phyloP scores from a whole-genome alignment of 2,329 filamentous ascomycete species.

The Bipolaris gigantea region DNA sequence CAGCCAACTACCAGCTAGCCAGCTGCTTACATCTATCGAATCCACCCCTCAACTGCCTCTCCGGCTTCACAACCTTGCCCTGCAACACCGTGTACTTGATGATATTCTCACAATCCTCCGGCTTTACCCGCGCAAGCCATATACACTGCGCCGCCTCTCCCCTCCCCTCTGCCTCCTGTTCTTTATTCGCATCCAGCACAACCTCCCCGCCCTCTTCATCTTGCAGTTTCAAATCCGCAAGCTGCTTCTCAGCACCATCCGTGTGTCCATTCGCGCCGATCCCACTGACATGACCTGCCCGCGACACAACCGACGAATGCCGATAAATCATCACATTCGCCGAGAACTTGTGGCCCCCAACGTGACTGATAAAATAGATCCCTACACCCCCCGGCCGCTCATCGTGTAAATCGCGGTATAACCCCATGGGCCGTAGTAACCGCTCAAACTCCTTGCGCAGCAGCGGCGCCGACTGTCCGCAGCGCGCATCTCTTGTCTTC shows the following conservation, averaged over 20 bases:
- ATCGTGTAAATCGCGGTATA: conserved; percentile 87
- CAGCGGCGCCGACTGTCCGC: conserved; percentile 89
- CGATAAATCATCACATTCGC: conserved; percentile 95
- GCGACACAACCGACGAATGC: conserved; percentile 44
- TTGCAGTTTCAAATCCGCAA: conserved; percentile 45
- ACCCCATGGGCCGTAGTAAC: conserved; percentile 78
- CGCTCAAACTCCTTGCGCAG: conserved; percentile 87
- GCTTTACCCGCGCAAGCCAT: conserved; percentile 82
- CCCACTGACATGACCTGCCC: conserved; percentile 19
- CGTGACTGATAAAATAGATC: conserved; percentile 95
- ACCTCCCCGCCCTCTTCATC: conserved; percentile 44
- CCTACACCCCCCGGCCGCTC: conserved; percentile 88
- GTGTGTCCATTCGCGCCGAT: conserved; percentile 17
- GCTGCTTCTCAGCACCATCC: conserved; percentile 38
- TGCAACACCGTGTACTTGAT: conserved; percentile 86
- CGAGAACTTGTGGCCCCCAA: conserved; percentile 94
- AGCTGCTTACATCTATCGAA: conserved; percentile 82
- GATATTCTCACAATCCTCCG: conserved; percentile 91
- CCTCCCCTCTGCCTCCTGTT: conserved; percentile 42
- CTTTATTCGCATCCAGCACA: conserved; percentile 36
- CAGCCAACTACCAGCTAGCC: conserved; percentile 73
- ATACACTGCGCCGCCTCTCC: conserved; percentile 77
- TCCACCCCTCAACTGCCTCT: conserved; percentile 80
- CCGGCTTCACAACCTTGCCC: conserved; percentile 91
- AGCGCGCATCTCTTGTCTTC: conserved; percentile 89